Conservation (phyloP, 495 filamentous ascomycete genomes). For the Saxispiralis lemnorum region DNA sequence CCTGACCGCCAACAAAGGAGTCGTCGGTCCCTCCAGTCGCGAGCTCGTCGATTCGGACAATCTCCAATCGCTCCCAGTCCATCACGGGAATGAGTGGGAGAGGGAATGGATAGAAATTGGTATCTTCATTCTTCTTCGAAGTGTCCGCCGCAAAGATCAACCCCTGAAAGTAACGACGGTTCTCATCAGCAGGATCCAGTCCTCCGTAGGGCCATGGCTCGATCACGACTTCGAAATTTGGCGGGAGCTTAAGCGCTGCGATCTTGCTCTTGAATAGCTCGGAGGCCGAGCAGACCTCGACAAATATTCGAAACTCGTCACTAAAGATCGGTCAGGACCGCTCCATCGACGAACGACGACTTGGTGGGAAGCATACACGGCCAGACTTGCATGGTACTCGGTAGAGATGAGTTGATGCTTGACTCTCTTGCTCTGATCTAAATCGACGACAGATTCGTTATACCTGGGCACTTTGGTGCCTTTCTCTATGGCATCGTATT, state of each 20-base stretch:
- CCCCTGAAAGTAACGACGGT: conserved; percentile 36
- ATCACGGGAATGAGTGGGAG: conserved; percentile 38
- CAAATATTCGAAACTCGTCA: conserved; percentile 43
- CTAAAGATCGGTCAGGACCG: conserved; percentile 17
- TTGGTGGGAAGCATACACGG: conserved; percentile 25
- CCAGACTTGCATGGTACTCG: conserved; percentile 43
- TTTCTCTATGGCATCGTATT: conserved; percentile 46
- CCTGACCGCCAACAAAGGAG: conserved; percentile 19
- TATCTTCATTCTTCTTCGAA: conserved; percentile 30
- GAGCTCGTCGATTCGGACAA: conserved; percentile 36
- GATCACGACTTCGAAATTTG: conserved; percentile 45
- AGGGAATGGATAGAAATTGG: conserved; percentile 41
- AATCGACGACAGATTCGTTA: conserved; percentile 45
- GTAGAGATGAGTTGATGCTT: conserved; percentile 38
- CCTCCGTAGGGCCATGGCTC: conserved; percentile 59
- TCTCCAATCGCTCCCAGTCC: conserved; percentile 33
- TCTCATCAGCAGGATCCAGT: conserved; percentile 36
- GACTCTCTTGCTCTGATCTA: conserved; percentile 31
- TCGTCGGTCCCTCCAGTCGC: conserved; percentile 35
- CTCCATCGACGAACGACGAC: background rate
- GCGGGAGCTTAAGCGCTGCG: conserved; percentile 42
- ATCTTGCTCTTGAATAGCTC: conserved; percentile 43
- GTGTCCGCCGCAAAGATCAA: conserved; percentile 36
- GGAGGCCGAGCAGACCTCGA: conserved; percentile 41
- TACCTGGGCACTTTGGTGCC: conserved; percentile 38